Percentiles rank a stretch among this genome's conserved stretches.
Evolutionary conservation across 106 monocot genomes (phyloP).

Genomic region (Dendrobium catenatum): DNA sequence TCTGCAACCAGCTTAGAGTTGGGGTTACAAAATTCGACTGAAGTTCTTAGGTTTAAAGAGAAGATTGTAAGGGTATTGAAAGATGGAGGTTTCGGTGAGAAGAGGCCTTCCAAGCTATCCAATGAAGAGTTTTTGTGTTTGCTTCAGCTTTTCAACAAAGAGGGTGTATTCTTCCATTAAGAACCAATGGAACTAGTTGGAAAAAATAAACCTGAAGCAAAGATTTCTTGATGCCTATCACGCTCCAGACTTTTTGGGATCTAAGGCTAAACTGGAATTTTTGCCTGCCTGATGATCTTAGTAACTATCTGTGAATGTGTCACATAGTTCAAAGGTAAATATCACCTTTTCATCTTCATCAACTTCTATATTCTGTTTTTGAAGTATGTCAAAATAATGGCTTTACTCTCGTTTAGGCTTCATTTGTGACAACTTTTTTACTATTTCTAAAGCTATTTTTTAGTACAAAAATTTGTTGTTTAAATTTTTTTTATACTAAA

Average conservation of each 20-base stretch:
- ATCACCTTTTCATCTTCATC: neutral
- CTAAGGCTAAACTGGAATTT: neutral
- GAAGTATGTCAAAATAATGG: neutral
- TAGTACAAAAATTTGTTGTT: too few relatives aligned
- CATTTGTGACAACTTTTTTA: too few relatives aligned
- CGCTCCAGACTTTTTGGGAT: neutral
- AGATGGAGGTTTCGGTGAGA: slow-evolving; percentile 40
- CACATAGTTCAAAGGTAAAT: neutral
- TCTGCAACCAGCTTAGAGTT: neutral
- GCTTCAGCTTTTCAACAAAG: slow-evolving; percentile 57
- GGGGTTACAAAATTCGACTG: slow-evolving; percentile 11
- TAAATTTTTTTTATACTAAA: too few relatives aligned
- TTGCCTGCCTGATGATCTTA: neutral
- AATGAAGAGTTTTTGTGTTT: slow-evolving; percentile 63
- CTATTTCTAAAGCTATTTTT: too few relatives aligned
- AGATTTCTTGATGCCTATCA: neutral
- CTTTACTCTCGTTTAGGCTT: neutral
- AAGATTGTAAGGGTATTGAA: slow-evolving; percentile 53
- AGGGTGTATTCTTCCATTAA: slow-evolving; percentile 52
- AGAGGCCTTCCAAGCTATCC: slow-evolving; percentile 65
- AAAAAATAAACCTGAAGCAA: neutral
- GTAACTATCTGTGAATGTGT: neutral
- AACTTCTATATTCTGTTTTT: neutral
- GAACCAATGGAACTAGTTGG: neutral
- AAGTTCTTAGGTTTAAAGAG: slow-evolving; percentile 40